These are phyloP conservation scores for Diatrype stigma DNA, from an alignment of 2,329 filamentous ascomycete genomes.

Conservation along the genomic window DNA sequence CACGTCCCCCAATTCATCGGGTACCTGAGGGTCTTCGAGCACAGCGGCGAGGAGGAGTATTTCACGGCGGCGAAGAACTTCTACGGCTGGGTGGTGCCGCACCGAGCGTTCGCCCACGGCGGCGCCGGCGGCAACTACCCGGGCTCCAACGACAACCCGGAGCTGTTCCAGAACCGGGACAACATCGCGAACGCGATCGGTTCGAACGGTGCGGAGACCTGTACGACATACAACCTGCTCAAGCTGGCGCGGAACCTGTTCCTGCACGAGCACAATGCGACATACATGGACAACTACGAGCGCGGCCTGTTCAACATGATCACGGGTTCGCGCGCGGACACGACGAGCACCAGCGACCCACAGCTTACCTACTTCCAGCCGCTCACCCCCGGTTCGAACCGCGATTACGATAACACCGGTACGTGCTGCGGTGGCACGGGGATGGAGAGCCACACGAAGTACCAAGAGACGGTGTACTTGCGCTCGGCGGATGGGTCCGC, in stretches of 20 bases:
- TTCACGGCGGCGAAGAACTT: constrained; percentile 28
- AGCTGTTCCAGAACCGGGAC: constrained; percentile 30
- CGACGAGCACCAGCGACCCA: constrained; percentile 18
- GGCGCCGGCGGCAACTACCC: constrained; percentile 28
- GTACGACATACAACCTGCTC: constrained; percentile 29
- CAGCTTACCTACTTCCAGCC: constrained; percentile 30
- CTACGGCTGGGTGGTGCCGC: constrained; percentile 29
- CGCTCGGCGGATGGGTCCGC: constrained; percentile 26
- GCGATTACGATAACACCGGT: constrained; percentile 28
- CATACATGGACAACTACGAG: constrained; percentile 31
- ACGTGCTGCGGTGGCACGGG: constrained; percentile 30
- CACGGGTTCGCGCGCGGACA: constrained; percentile 26
- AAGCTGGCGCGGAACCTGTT: constrained; percentile 30
- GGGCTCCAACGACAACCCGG: constrained; percentile 25
- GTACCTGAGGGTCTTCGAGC: constrained; percentile 27
- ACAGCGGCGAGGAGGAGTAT: constrained; percentile 25
- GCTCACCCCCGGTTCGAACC: constrained; percentile 20
- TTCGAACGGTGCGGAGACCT: constrained; percentile 26
- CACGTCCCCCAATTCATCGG: constrained; percentile 29
- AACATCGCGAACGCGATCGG: constrained; percentile 29
- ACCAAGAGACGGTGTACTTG: constrained; percentile 31
- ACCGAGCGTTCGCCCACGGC: constrained; percentile 26
- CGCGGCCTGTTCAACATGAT: constrained; percentile 31
- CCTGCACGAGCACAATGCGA: constrained; percentile 27
- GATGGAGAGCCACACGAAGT: constrained; percentile 31